Conservation (phyloP, 75 land plant genomes). For the Pseudotsuga menziesii region DNA sequence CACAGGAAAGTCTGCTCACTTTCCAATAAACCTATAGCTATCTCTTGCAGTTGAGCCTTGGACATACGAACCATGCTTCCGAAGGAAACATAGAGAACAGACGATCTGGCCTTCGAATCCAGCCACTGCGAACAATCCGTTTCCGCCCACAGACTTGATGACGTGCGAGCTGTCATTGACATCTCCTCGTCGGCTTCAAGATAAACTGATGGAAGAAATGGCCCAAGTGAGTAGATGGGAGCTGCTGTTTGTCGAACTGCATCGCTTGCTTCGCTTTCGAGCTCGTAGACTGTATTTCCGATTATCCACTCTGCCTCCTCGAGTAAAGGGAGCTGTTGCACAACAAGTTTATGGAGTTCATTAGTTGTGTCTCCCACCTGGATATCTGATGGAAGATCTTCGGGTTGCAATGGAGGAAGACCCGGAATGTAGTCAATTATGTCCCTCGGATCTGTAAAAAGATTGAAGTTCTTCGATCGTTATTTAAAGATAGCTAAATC, state of each 20-base stretch:
- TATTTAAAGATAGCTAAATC: too few species aligned
- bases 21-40: slow-evolving; percentile 36
- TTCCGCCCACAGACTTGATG: slow-evolving; percentile 1
- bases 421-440: slow-evolving; percentile 14
- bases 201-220: not conserved
- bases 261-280: slow-evolving; percentile 10
- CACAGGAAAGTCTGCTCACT: slow-evolving; percentile 12
- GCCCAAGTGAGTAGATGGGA: not conserved
- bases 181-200: not conserved
- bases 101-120: slow-evolving; percentile 4
- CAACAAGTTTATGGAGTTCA: not conserved
- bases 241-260: not conserved
- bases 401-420: slow-evolving; percentile 5
- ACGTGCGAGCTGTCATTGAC: not conserved
- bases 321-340: not conserved
- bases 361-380: not conserved
- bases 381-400: not conserved
- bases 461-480: too few species aligned
- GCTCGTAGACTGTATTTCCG: slow-evolving; percentile 6
- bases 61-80: slow-evolving; percentile 18
- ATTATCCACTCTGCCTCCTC: not conserved
- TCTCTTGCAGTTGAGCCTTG: slow-evolving; percentile 13
- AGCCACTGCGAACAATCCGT: slow-evolving; percentile 12
- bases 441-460: too few species aligned
- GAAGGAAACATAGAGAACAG: slow-evolving; percentile 24